Evolutionary conservation across 2,329 filamentous ascomycete species (phyloP).

Genomic region (Neodidymelliopsis sp.): DNA sequence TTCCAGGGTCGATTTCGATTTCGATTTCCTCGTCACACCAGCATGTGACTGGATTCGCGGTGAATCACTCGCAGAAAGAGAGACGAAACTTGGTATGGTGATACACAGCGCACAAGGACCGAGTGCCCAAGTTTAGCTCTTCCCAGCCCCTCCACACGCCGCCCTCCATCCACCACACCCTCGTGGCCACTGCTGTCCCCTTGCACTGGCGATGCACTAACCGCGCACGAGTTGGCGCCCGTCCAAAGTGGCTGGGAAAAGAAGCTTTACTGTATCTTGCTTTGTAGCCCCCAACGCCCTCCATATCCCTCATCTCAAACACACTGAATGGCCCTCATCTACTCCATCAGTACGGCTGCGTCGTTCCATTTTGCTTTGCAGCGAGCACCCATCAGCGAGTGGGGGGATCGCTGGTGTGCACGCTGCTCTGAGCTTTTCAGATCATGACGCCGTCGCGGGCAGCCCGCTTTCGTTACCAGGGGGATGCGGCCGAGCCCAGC

Average conservation of each 20-base stretch:
- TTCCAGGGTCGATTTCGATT: background rate
- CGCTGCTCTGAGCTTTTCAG: background rate
- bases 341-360: too few species aligned
- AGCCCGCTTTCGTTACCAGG: background rate
- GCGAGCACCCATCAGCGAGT: too few species aligned
- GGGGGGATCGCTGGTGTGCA: too few species aligned
- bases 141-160: conserved; percentile 19
- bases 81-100: background rate
- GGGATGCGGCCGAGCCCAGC: too few species aligned
- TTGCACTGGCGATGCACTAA: conserved; percentile 6
- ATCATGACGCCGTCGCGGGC: conserved; percentile 3
- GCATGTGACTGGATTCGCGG: background rate
- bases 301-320: too few species aligned
- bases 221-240: conserved; percentile 10
- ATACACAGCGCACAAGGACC: background rate
- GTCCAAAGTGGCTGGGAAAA: conserved; percentile 15
- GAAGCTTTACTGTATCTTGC: too few species aligned
- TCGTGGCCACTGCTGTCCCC: conserved; percentile 9
- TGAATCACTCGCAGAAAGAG: too few species aligned
- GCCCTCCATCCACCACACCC: background rate
- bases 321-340: too few species aligned
- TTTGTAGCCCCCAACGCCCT: background rate
- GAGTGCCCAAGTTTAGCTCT: background rate
- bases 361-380: too few species aligned
- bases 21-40: conserved; percentile 1